Conservation (phyloP, 371 early-diverging fungal species). For the Umbelopsis sp. region DNA sequence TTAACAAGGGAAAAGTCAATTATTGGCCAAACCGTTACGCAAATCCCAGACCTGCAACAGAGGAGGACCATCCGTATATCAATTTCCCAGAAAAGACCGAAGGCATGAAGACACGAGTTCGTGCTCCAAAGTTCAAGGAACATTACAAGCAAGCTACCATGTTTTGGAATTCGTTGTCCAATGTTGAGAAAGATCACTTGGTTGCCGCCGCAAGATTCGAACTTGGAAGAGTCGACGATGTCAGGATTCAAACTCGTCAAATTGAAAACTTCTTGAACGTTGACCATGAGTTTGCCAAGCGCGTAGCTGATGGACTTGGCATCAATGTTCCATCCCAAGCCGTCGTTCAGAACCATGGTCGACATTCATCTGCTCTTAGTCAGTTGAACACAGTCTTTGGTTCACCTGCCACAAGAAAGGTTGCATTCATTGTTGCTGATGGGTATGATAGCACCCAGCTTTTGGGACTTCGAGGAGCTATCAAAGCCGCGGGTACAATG, state of each 20-base stretch:
- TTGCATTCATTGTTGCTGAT: slow-evolving; percentile 3
- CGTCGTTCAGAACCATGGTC: not conserved
- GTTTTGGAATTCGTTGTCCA: slow-evolving; percentile 27
- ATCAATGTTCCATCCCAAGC: not conserved
- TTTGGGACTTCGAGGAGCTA: not conserved
- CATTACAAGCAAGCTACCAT: slow-evolving; percentile 28
- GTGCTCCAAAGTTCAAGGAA: slow-evolving; percentile 23
- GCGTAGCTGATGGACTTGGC: slow-evolving; percentile 22
- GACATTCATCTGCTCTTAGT: not conserved
- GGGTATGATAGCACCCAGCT: slow-evolving; percentile 12
- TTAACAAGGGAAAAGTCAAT: slow-evolving; percentile 21
- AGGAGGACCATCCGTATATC: not conserved
- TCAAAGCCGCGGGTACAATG: not conserved
- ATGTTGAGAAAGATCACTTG: slow-evolving; percentile 25
- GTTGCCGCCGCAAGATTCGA: slow-evolving; percentile 25
- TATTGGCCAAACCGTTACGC: slow-evolving; percentile 7
- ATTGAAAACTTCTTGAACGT: slow-evolving; percentile 26
- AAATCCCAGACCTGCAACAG: slow-evolving; percentile 2
- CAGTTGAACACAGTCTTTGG: not conserved
- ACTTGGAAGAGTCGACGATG: slow-evolving; percentile 20
- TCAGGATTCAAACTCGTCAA: slow-evolving; percentile 23
- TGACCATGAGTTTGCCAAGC: slow-evolving; percentile 21
- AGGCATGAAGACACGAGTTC: not conserved
- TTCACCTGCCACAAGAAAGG: slow-evolving; percentile 15
- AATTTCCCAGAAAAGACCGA: slow-evolving; percentile 11